Conservation (phyloP, 2,329 filamentous ascomycete genomes). For the Cladophialophora chaetospira region DNA sequence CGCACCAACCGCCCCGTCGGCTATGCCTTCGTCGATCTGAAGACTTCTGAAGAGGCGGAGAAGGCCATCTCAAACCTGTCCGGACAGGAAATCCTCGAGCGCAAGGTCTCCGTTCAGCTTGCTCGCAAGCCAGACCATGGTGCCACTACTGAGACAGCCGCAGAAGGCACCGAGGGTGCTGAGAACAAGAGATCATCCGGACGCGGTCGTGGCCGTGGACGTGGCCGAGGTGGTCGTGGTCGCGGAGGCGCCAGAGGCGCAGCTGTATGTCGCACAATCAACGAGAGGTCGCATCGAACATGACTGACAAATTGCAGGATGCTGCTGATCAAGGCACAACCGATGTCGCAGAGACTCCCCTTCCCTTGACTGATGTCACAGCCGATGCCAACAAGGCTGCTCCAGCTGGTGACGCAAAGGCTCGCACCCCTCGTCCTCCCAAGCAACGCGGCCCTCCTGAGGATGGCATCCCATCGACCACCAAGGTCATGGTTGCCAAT, state of each 20-base stretch:
- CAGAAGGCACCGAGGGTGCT: slow-evolving; percentile 69
- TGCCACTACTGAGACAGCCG: slow-evolving; percentile 71
- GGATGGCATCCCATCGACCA: slow-evolving; percentile 97
- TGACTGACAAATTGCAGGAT: slow-evolving; percentile 34
- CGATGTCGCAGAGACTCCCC: slow-evolving; percentile 52
- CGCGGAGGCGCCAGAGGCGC: slow-evolving; percentile 48
- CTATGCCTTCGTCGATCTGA: slow-evolving; percentile 98
- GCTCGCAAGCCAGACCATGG: slow-evolving; percentile 93
- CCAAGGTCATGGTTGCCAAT: slow-evolving; percentile 99
- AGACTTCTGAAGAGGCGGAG: slow-evolving; percentile 90
- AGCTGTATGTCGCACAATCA: slow-evolving; percentile 19
- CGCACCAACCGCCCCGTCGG: slow-evolving; percentile 97
- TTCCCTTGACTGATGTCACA: slow-evolving; percentile 64
- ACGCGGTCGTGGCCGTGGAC: slow-evolving; percentile 61
- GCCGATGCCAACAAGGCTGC: slow-evolving; percentile 44
- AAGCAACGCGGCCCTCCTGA: slow-evolving; percentile 93
- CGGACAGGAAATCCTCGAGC: slow-evolving; percentile 95
- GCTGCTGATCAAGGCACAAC: slow-evolving; percentile 40
- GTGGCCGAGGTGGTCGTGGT: slow-evolving; percentile 68
- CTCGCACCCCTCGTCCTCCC: slow-evolving; percentile 58
- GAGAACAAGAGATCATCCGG: slow-evolving; percentile 58
- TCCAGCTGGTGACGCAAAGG: slow-evolving; percentile 37
- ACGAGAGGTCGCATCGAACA: not conserved
- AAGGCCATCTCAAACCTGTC: slow-evolving; percentile 94
- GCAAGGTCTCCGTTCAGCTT: slow-evolving; percentile 98